Base-by-base conservation (phyloP, 225 moss, liverwort and hornwort genomes). In the Climacium dendroides region DNA sequence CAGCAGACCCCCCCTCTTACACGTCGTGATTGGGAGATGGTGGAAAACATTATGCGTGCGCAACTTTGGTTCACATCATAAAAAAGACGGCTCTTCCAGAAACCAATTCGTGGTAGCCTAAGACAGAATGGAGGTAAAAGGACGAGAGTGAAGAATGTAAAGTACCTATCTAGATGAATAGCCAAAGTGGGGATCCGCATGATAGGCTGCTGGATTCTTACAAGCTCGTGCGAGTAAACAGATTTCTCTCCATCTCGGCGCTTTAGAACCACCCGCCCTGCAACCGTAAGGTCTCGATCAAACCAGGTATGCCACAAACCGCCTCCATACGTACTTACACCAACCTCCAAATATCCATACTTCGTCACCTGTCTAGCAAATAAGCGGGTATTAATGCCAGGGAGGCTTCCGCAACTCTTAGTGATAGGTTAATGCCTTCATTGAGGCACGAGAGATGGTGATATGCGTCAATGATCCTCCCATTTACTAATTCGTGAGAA, bases 301-400 rank as follows among this genome's bases (percentile, higher is more conserved):
- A 99, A 99, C 98, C 98, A 99, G 39, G 98, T 95, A 86, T 99
- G 95, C 98, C 98, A 99, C 87, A 99, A 91, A 78, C 98, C 98
- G 54, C 95, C 95, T 89, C 98, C 98, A 90, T 99, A 99, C 54
- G 94, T 95, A 90, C 93, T 93, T 20, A 99, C 98, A 81, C 97
- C 97, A 76, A 99, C 92, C 89, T 99, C 94, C 95, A 99, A 87
- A 90, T 89, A 99, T 66, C 96, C 97, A 89, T 92, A 88, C 90
- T 96, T 98, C 55, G 90, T 92, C 65, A 96, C 92, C 97, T 97
- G 92, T 47, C 79, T 55, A 84, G 72, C 47, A 61, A 61, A 83
- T 73, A 69, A 89, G 80, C 47, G 22, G n/a, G 39, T 47, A 47
- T 91, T 75, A 88, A 82, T 57, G 45, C 59, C 66, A 71, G 60